Evolutionary conservation across 2,329 filamentous ascomycete genomes (phyloP).

Genomic region (Calonectria pauciramosa): DNA sequence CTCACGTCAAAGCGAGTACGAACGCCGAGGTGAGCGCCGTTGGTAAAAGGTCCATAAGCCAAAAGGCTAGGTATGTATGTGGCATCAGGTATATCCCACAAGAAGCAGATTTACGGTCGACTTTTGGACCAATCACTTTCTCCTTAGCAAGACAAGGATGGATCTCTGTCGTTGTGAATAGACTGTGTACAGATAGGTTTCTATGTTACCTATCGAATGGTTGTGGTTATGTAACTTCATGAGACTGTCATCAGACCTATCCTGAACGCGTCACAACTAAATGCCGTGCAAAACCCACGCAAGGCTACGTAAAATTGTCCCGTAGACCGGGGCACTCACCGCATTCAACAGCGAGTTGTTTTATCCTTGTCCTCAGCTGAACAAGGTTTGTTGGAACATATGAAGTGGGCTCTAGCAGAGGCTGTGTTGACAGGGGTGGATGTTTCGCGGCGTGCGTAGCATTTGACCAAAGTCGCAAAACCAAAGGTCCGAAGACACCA

Average conservation of each 20-base stretch:
- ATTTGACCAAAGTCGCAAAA: not conserved
- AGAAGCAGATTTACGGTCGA: not conserved
- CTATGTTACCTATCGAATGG: not conserved
- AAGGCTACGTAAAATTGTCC: not conserved
- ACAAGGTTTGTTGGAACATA: not conserved
- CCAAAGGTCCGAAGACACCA: not conserved
- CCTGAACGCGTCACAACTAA: not conserved
- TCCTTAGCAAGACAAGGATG: not conserved
- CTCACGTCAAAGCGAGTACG: slow-evolving; percentile 34
- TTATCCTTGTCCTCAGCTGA: not conserved
- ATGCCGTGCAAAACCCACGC: not conserved
- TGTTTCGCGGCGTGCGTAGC: not conserved
- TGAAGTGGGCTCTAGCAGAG: not conserved
- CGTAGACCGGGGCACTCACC: not conserved
- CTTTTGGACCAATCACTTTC: not conserved
- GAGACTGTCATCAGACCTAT: not conserved
- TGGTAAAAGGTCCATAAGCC: slow-evolving; percentile 33
- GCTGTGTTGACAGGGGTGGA: slow-evolving; percentile 7
- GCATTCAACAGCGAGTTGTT: not conserved
- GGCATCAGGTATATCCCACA: not conserved
- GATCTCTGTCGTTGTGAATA: too few relatives aligned
- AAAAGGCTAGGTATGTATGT: not conserved
- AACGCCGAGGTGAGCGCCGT: slow-evolving; percentile 38
- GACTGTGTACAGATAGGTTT: not conserved
- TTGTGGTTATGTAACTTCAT: not conserved